phyloP scores from a whole-genome alignment of 495 filamentous ascomycete genomes.

The Trichoderma gamsii region DNA sequence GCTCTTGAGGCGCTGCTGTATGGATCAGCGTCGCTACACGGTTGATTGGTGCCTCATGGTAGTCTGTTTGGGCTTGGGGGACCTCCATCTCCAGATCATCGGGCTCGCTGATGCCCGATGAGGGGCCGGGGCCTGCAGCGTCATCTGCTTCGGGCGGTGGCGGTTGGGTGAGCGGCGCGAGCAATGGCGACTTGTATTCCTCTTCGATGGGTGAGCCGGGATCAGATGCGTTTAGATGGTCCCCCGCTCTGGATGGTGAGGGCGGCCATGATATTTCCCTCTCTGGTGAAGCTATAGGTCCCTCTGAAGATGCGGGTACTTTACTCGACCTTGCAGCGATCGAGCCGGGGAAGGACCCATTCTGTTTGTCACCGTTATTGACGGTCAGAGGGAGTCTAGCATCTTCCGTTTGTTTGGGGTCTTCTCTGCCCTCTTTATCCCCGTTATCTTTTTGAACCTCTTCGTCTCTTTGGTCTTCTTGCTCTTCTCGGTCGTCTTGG shows the following conservation, averaged over 20 bases:
- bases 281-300: constrained; percentile 2
- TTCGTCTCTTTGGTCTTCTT: neutral
- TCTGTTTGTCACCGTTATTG: neutral
- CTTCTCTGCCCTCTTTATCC: neutral
- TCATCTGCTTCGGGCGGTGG: neutral
- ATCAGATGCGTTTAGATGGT: neutral
- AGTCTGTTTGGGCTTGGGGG: neutral
- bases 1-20: neutral
- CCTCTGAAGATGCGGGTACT: neutral
- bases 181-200: neutral
- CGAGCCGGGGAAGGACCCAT: neutral
- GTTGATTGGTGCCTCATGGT: constrained; percentile 18
- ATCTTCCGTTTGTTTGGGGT: neutral
- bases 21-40: neutral
- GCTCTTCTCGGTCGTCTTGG: neutral
- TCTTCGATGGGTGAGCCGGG: neutral
- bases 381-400: neutral
- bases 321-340: neutral
- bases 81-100: constrained; percentile 15
- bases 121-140: neutral
- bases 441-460: neutral
- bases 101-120: constrained; percentile 3
- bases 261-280: constrained; percentile 19
- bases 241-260: constrained; percentile 16
- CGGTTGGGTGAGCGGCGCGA: neutral